Conservation (phyloP, 352 stramenopile genomes). For the Phytophthora macrochlamydospora region DNA sequence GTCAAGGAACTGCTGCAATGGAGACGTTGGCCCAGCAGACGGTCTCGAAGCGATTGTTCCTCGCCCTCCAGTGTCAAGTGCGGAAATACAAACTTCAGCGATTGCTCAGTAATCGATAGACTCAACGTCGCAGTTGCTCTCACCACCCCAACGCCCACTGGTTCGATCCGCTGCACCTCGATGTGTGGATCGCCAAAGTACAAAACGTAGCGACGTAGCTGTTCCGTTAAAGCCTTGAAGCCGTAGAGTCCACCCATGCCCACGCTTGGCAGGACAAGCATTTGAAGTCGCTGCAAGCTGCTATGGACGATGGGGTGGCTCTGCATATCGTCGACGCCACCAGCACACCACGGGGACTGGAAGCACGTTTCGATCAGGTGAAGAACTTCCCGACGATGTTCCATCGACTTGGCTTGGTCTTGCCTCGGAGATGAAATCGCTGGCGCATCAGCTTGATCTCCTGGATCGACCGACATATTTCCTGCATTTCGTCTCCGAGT, state of each 20-base stretch:
- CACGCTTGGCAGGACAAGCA: background rate
- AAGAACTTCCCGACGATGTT: slow-evolving; percentile 16
- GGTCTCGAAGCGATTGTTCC: too few species aligned
- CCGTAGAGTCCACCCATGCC: background rate
- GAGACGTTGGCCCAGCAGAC: too few species aligned
- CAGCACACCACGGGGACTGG: background rate
- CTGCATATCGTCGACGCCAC: background rate
- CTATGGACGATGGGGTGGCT: background rate
- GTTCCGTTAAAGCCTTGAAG: background rate
- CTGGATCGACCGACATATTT: slow-evolving; percentile 10
- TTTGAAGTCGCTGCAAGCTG: background rate
- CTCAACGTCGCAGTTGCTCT: background rate
- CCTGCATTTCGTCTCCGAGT: slow-evolving; percentile 1
- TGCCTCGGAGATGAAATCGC: background rate
- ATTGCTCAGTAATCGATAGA: background rate
- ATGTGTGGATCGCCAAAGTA: background rate
- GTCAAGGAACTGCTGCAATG: too few species aligned
- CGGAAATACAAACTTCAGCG: background rate
- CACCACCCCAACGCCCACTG: background rate
- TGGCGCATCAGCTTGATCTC: slow-evolving; percentile 9
- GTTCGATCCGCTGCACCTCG: background rate
- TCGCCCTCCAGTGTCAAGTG: background rate
- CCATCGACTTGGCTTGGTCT: slow-evolving; percentile 5
- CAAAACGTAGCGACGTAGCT: background rate
- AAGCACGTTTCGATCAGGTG: slow-evolving; percentile 15